A percentile compares a stretch with the other conserved stretches of the same genome.
phyloP scores from a whole-genome alignment of 2,329 filamentous ascomycete genomes.

The Pestalotiopsis sp. region DNA sequence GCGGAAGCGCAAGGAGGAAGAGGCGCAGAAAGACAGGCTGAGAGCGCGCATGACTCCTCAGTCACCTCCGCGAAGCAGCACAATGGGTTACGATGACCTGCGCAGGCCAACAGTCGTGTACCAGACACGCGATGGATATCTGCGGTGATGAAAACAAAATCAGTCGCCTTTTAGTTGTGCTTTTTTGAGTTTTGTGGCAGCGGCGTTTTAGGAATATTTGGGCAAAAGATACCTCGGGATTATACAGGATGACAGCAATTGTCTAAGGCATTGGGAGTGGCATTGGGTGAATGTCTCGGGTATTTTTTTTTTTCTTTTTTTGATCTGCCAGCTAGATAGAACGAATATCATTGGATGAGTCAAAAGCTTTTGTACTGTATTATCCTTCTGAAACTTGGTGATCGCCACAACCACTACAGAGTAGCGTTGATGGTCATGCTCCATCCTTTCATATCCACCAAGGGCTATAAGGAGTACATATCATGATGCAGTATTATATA shows the following conservation, averaged over 20 bases:
- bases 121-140: not conserved
- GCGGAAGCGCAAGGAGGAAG: constrained; percentile 4
- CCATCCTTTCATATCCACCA: too few relatives aligned
- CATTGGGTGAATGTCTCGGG: not conserved
- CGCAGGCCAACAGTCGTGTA: constrained; percentile 7
- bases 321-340: constrained; percentile 9
- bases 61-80: constrained; percentile 1
- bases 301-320: not conserved
- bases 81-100: not conserved
- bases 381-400: not conserved
- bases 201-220: constrained; percentile 1
- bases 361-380: not conserved
- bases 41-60: constrained; percentile 5
- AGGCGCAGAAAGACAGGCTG: constrained; percentile 3
- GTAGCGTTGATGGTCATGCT: not conserved
- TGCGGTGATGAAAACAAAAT: not conserved
- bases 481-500: too few relatives aligned
- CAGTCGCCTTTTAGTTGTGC: not conserved
- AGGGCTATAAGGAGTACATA: too few relatives aligned
- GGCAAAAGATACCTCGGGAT: constrained; percentile 7
- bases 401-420: not conserved
- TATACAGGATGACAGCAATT: not conserved
- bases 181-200: not conserved
- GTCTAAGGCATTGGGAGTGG: not conserved
- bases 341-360: constrained; percentile 4